phyloP scores from a whole-genome alignment of 2,329 filamentous ascomycete species.

The Camptophora hylomeconis region DNA sequence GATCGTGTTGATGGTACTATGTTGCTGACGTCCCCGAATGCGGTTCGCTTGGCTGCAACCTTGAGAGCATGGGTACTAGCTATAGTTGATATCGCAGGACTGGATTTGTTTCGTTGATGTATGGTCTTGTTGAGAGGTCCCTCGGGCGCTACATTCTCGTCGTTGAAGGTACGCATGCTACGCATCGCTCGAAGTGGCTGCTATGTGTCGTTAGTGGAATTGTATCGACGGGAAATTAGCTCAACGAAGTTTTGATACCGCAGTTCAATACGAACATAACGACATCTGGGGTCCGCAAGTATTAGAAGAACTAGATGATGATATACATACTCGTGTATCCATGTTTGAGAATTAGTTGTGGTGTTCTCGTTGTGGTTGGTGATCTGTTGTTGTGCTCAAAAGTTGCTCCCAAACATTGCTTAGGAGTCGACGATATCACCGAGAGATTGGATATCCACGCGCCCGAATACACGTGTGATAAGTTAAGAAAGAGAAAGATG shows the following conservation, averaged over 20 bases:
- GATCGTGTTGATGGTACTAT: constrained; percentile 29
- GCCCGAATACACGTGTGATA: too few relatives aligned
- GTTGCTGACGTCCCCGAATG: constrained; percentile 75
- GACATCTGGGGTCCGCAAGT: too few relatives aligned
- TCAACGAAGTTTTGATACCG: neutral
- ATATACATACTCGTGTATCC: constrained; percentile 16
- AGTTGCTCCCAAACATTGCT: too few relatives aligned
- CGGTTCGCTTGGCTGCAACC: constrained; percentile 58
- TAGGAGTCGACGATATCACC: too few relatives aligned
- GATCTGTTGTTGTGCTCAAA: too few relatives aligned
- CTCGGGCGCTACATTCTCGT: constrained; percentile 54
- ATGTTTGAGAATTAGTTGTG: constrained; percentile 6
- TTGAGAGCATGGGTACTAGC: constrained; percentile 45
- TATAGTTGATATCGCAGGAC: constrained; percentile 44
- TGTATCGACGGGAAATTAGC: neutral
- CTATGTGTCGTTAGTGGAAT: constrained; percentile 12
- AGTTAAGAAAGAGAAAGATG: too few relatives aligned
- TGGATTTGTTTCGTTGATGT: constrained; percentile 75
- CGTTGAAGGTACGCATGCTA: constrained; percentile 44
- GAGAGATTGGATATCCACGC: too few relatives aligned
- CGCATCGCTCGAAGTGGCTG: constrained; percentile 59
- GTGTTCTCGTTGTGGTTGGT: too few relatives aligned
- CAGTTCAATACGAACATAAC: too few relatives aligned
- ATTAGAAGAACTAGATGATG: neutral
- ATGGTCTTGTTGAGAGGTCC: constrained; percentile 42